A percentile compares a stretch with the other conserved stretches of the same genome.
Conservation (phyloP, 176 grass and related monocot species). For the Poa annua region DNA sequence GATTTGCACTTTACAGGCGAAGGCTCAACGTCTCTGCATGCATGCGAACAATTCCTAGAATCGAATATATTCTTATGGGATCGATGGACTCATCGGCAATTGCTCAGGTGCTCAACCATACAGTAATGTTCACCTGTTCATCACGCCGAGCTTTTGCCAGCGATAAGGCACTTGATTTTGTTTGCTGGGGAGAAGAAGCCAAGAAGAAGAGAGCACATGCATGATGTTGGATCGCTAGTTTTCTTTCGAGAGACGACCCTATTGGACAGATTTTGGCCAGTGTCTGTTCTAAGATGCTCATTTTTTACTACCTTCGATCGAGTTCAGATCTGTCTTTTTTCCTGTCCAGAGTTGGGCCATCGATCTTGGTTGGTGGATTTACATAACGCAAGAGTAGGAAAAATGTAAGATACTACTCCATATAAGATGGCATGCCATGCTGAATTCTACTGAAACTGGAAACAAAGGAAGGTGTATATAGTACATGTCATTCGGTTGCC, state of each 20-base stretch:
- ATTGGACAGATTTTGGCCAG: background rate
- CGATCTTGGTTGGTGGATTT: too few relatives aligned
- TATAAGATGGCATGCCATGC: too few relatives aligned
- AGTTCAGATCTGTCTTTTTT: too few relatives aligned
- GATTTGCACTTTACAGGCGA: slow-evolving; percentile 27
- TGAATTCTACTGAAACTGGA: too few relatives aligned
- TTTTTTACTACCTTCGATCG: too few relatives aligned
- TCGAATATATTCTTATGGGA: too few relatives aligned
- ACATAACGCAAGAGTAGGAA: too few relatives aligned
- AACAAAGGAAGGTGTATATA: too few relatives aligned
- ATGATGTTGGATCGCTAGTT: background rate
- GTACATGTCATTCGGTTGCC: too few relatives aligned
- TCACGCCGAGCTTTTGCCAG: background rate
- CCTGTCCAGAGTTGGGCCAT: too few relatives aligned
- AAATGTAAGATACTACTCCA: too few relatives aligned
- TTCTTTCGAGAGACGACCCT: background rate
- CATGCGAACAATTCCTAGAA: background rate
- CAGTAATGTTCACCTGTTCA: background rate
- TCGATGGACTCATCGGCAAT: background rate
- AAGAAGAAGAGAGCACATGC: background rate
- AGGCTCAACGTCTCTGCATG: background rate
- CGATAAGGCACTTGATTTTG: background rate
- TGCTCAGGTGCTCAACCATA: slow-evolving; percentile 26
- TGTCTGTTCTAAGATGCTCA: background rate
- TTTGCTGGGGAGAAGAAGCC: slow-evolving; percentile 1